Evolutionary conservation across 2,329 filamentous ascomycete species (phyloP), one percentile per base, ranked within the genome.

Genomic region (Aspergillus neoniger): DNA sequence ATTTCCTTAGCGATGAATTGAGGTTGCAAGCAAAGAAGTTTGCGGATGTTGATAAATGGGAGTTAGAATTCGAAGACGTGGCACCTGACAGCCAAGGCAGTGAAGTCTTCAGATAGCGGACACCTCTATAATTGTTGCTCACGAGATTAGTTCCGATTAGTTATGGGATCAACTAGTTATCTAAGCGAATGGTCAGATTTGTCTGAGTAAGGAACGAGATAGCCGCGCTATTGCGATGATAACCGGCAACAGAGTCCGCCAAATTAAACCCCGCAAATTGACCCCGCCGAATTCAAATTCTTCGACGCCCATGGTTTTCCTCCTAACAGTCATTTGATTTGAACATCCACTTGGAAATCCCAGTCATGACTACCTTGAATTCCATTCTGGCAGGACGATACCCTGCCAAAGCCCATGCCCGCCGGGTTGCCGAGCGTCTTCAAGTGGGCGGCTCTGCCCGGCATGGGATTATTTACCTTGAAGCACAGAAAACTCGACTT

Each of bases 331-430:
- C 17, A 14, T 23, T 60, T 28, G 8, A 44, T 14, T 7, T 7
- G 3, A 23, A 44, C 17, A 21, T 4, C 36, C 14, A 55, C 30
- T 52, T 30, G 9, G 49, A 39, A 50, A 12, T 21, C 55, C 57
- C 23, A 61, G 59, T 49, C 39, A 77, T 77, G 74, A 61, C 72
- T 32, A 67, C 73, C 2, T 63, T 75, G 5, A 72, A 77, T 43
- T 54, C 66, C n/a, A 74, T 84, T 41, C 75, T 85, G 23, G 79
- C 80, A 57, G 83, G 81, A 59, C 88, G 88, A 74, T 89, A 89
- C 69, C 95, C 95, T 23, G 94, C 90, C 70, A 98, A 97, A 81
- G 83, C 85, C 28, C 95, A 99, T 77, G 92, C 91, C 61, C 86
- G 86, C 69, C 88, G 89, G 63, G 93, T 98, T n/a, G 90, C 88